Base-by-base conservation (phyloP, 2,329 filamentous ascomycete genomes). In the Plenodomus tracheiphilus region DNA sequence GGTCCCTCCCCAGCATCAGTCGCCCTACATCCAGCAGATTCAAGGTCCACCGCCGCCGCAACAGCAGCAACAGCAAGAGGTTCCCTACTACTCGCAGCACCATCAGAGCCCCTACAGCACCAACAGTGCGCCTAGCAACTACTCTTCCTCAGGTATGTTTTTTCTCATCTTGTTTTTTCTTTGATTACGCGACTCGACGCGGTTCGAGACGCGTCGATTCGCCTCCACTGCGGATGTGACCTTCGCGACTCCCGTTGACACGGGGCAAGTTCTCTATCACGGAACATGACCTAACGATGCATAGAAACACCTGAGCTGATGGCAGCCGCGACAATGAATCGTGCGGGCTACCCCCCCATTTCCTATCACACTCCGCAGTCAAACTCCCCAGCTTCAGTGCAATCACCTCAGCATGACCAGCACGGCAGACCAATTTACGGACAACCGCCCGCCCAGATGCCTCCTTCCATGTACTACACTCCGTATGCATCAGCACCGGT, bases 361-460 rank as follows among this genome's bases (percentile, higher is more conserved):
- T 65, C 65, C 18, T 97, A 97, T 72, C 90, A 97, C 74, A 95
- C 92, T 16, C 91, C 92, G 46, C 92, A 97, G 77, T 96, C 92
- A 47, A 96, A 93, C 74, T 96, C 93, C 46, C 93, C 93, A 41
- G 90, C 91, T 34, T 96, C 92, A 42, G 92, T 97, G 64, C 89
- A 92, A 56, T 97, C 93, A 28, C 87, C 91, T 18, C 90, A 91
- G 49, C 91, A 96, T 74, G 93, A 97, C 69, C 90, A 93, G 68
- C 90, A 96, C 76, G 80, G 78, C 48, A 82, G 92, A 61, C 87
- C 85, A 64, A 83, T 97, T 69, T 97, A 97, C 74, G 87, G 85
- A 30, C 88, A 92, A 65, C 87, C 88, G 42, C 77, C 85, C 32
- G 85, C 88, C 47, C 89, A 94, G 72, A 84, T 95, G 74, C 83